Conservation (phyloP, 257 asterid species). For the Solanum virginianum region DNA sequence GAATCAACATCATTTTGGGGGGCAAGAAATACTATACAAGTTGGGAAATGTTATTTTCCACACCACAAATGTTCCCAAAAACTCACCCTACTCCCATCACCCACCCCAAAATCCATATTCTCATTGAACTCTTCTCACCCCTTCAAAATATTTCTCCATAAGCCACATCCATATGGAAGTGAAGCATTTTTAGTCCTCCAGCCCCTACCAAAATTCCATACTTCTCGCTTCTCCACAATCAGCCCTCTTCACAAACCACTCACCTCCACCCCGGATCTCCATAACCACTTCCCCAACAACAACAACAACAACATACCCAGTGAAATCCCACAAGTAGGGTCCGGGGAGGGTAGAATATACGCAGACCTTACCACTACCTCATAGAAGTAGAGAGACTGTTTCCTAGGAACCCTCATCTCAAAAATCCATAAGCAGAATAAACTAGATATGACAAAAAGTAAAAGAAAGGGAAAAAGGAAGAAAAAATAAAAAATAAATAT, state of each 20-base stretch:
- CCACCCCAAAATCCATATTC: not conserved
- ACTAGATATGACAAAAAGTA: too few relatives aligned
- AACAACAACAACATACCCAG: too few relatives aligned
- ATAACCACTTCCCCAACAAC: not conserved
- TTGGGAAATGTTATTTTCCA: not conserved
- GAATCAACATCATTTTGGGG: too few relatives aligned
- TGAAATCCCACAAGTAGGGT: too few relatives aligned
- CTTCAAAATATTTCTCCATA: not conserved
- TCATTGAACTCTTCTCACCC: not conserved
- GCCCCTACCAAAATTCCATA: not conserved
- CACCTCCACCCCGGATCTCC: not conserved
- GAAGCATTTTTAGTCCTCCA: not conserved
- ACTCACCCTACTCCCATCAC: not conserved
- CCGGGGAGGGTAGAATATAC: too few relatives aligned
- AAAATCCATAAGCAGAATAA: too few relatives aligned
- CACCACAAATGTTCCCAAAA: not conserved
- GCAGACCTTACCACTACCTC: too few relatives aligned
- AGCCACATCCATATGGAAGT: not conserved
- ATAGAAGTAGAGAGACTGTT: too few relatives aligned
- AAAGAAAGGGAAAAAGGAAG: too few relatives aligned
- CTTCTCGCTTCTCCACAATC: not conserved
- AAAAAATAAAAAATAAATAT: too few relatives aligned
- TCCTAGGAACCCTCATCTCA: too few relatives aligned
- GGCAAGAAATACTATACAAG: too few relatives aligned
- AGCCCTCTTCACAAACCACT: not conserved